Percentiles rank a stretch among this genome's conserved stretches.
These are phyloP conservation scores for Pseudogymnoascus sp. DNA, from an alignment of 2,329 filamentous ascomycete species.

Conservation along the genomic window DNA sequence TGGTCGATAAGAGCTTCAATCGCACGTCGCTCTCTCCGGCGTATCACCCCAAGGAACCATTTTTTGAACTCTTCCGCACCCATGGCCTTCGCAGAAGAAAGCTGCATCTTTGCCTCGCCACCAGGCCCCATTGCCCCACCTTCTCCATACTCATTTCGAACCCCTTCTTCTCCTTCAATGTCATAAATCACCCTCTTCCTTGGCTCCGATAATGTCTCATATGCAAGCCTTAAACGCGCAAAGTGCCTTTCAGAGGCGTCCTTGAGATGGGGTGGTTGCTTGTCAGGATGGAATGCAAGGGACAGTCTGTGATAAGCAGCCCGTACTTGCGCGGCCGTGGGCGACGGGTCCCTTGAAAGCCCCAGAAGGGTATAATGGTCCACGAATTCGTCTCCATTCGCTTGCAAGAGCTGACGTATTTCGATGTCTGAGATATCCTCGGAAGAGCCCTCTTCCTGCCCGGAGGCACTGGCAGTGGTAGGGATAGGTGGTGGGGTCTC, in stretches of 20 bases:
- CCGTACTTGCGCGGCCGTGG: conserved; percentile 34
- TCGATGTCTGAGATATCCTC: conserved; percentile 10
- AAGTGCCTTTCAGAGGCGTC: conserved; percentile 33
- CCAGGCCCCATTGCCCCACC: conserved; percentile 28
- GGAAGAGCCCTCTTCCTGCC: not conserved
- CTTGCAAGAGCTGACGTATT: conserved; percentile 9
- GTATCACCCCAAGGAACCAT: conserved; percentile 29
- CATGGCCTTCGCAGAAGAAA: conserved; percentile 22
- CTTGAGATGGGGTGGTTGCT: conserved; percentile 33
- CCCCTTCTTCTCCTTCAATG: conserved; percentile 34
- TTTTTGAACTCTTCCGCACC: conserved; percentile 14
- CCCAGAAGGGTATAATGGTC: conserved; percentile 37
- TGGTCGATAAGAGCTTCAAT: conserved; percentile 31
- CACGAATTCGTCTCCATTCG: conserved; percentile 13
- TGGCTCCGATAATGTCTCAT: conserved; percentile 34
- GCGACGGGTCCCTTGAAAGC: conserved; percentile 32
- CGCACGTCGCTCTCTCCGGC: conserved; percentile 30
- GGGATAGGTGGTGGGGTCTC: conserved; percentile 1
- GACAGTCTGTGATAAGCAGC: conserved; percentile 36
- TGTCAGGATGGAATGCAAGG: conserved; percentile 38
- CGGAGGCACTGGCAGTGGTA: not conserved
- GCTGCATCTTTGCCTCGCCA: conserved; percentile 24
- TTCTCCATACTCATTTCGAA: conserved; percentile 31
- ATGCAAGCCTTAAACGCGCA: conserved; percentile 33
- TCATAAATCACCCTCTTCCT: conserved; percentile 37